A percentile compares a stretch with the other conserved stretches of the same genome.
Conservation (phyloP, 371 early-diverging fungal genomes). For the Synchytrium microbalum region DNA sequence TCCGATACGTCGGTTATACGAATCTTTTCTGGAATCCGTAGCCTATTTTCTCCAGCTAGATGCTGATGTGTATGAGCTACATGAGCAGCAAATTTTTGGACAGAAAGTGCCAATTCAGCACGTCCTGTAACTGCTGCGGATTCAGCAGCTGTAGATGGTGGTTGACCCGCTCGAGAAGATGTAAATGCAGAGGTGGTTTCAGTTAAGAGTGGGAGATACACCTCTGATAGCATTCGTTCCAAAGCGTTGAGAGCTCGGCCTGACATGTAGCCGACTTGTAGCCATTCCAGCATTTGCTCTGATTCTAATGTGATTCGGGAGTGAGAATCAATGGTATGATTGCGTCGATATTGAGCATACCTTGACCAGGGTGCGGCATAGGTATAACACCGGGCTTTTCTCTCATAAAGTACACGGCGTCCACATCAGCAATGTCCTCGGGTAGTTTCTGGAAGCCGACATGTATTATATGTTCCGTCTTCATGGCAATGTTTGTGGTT, state of each 20-base stretch:
- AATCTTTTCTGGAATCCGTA: constrained; percentile 39
- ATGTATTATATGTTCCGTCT: constrained; percentile 25
- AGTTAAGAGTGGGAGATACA: constrained; percentile 43
- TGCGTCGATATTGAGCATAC: constrained; percentile 13
- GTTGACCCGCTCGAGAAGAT: background rate
- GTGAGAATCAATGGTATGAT: background rate
- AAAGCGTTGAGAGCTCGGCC: constrained; percentile 44
- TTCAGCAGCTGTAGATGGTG: constrained; percentile 3
- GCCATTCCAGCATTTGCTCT: constrained; percentile 10
- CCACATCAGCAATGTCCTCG: constrained; percentile 39
- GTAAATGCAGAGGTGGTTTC: constrained; percentile 15
- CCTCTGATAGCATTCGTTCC: constrained; percentile 39
- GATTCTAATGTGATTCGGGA: background rate
- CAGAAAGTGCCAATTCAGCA: constrained; percentile 32
- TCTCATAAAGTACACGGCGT: constrained; percentile 40
- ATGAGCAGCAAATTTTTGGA: constrained; percentile 44
- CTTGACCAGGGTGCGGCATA: constrained; percentile 21
- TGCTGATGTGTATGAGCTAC: constrained; percentile 45
- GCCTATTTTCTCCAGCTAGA: constrained; percentile 41
- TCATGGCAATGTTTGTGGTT: constrained; percentile 8
- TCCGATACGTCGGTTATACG: constrained; percentile 3
- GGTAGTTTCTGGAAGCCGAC: constrained; percentile 35
- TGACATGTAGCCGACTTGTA: constrained; percentile 45
- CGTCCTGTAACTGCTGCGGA: constrained; percentile 15
- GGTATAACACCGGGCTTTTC: constrained; percentile 34